Evolutionary conservation across 2,329 filamentous ascomycete species (phyloP).

Genomic region (Cylindrodendrum hubeiense): DNA sequence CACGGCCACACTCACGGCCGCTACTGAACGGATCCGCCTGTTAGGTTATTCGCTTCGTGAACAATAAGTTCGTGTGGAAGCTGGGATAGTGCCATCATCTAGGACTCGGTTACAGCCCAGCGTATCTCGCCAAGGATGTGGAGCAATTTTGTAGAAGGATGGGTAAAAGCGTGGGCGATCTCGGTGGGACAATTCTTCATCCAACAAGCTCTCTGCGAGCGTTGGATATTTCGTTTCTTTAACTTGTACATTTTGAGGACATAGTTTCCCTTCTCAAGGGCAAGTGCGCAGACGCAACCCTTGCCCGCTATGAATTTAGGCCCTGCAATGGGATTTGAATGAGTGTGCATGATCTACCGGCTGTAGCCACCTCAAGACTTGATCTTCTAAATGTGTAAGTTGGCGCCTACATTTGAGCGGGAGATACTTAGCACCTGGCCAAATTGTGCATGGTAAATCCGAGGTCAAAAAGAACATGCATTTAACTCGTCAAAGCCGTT

Average conservation of each 20-base stretch:
- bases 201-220: constrained; percentile 1
- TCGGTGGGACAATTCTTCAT: constrained; percentile 8
- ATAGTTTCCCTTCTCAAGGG: constrained; percentile 39
- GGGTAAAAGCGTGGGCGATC: constrained; percentile 8
- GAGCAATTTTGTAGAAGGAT: constrained; percentile 12
- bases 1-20: constrained; percentile 52
- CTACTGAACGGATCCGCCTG: constrained; percentile 33
- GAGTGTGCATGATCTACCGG: constrained; percentile 5
- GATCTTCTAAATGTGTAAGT: too few relatives aligned
- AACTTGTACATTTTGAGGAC: constrained; percentile 45
- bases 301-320: constrained; percentile 36
- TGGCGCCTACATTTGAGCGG: background rate
- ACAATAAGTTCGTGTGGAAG: constrained; percentile 10
- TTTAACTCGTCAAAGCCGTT: too few relatives aligned
- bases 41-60: constrained; percentile 28
- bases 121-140: constrained; percentile 18
- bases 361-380: background rate
- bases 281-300: constrained; percentile 21
- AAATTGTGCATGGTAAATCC: background rate
- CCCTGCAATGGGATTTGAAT: constrained; percentile 19
- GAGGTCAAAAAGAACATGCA: too few relatives aligned
- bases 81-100: background rate
- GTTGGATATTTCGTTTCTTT: constrained; percentile 45
- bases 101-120: background rate
- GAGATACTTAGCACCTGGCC: background rate